A percentile compares a stretch with the other conserved stretches of the same genome.
Conservation (phyloP, 2,329 filamentous ascomycete genomes). For the Delphinella strobiligena region DNA sequence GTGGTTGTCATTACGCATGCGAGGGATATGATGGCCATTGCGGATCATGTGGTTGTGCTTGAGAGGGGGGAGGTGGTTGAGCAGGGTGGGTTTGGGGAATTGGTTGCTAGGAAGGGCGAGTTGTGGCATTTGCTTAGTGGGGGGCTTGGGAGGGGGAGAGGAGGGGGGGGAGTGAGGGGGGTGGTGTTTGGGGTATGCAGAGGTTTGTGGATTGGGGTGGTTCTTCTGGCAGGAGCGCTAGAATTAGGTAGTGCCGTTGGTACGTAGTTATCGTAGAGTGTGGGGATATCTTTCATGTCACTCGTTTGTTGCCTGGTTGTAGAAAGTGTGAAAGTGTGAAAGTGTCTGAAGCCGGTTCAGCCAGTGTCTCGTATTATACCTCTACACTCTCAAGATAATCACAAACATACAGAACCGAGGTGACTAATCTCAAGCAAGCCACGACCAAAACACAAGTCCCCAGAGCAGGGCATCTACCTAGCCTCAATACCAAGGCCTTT, state of each 20-base stretch:
- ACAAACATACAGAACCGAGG: no score
- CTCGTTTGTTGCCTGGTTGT: no score
- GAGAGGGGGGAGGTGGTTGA: slow-evolving; percentile 58
- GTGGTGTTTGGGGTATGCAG: slow-evolving; percentile 1
- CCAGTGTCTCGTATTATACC: no score
- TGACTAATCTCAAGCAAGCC: no score
- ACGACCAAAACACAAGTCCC: no score
- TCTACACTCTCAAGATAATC: no score
- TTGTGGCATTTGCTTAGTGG: slow-evolving; percentile 27
- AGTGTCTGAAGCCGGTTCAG: no score
- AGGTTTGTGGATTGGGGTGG: slow-evolving; percentile 1
- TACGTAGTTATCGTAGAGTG: no score
- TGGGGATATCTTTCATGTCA: no score
- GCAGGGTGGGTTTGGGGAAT: slow-evolving; percentile 50
- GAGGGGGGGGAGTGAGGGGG: neutral
- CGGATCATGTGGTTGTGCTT: slow-evolving; percentile 59
- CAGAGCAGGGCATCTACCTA: neutral
- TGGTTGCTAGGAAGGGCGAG: slow-evolving; percentile 32
- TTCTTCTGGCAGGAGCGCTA: no score
- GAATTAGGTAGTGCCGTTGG: no score
- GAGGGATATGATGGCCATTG: slow-evolving; percentile 74
- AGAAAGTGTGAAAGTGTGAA: no score
- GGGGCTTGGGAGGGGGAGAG: slow-evolving; percentile 11
- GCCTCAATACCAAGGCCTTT: neutral
- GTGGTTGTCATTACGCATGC: slow-evolving; percentile 75